These are phyloP conservation scores for Monosporascus sp. DNA, from an alignment of 2,329 filamentous ascomycete genomes.

Conservation along the genomic window DNA sequence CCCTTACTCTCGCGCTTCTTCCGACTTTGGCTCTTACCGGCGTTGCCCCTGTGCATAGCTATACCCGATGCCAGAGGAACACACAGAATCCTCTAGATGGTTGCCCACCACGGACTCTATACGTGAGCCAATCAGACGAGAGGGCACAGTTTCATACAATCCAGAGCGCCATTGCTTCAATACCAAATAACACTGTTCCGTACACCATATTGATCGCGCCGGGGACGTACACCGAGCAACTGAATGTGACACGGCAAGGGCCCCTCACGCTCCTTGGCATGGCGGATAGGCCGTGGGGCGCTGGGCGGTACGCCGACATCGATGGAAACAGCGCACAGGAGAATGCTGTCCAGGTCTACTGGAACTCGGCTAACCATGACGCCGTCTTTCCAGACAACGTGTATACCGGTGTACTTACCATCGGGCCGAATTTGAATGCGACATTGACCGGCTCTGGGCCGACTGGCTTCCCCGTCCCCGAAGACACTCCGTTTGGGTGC, in stretches of 20 bases:
- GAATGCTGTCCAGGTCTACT: slow-evolving; percentile 52
- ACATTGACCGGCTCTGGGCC: slow-evolving; percentile 57
- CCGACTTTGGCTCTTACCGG: not conserved
- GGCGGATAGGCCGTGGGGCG: slow-evolving; percentile 34
- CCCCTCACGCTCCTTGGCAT: slow-evolving; percentile 59
- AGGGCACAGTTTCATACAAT: slow-evolving; percentile 34
- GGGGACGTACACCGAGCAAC: slow-evolving; percentile 57
- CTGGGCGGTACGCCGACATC: slow-evolving; percentile 32
- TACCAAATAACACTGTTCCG: slow-evolving; percentile 35
- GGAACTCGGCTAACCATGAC: slow-evolving; percentile 50
- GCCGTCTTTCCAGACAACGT: slow-evolving; percentile 50
- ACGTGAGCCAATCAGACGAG: slow-evolving; percentile 31
- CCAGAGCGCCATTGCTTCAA: slow-evolving; percentile 35
- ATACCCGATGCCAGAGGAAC: slow-evolving; percentile 26
- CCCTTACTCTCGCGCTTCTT: not conserved
- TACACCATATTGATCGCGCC: slow-evolving; percentile 55
- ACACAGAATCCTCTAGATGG: slow-evolving; percentile 29
- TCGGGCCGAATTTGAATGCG: slow-evolving; percentile 59
- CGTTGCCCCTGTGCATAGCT: slow-evolving; percentile 21
- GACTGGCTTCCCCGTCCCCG: slow-evolving; percentile 55
- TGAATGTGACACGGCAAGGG: slow-evolving; percentile 58
- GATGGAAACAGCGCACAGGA: slow-evolving; percentile 32
- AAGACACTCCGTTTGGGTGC: slow-evolving; percentile 58
- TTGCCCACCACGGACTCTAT: slow-evolving; percentile 36
- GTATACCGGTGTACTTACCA: slow-evolving; percentile 55